Percentiles rank a stretch among this genome's conserved stretches.
Conservation (phyloP, 176 grass and related monocot species). For the Pharus latifolius region DNA sequence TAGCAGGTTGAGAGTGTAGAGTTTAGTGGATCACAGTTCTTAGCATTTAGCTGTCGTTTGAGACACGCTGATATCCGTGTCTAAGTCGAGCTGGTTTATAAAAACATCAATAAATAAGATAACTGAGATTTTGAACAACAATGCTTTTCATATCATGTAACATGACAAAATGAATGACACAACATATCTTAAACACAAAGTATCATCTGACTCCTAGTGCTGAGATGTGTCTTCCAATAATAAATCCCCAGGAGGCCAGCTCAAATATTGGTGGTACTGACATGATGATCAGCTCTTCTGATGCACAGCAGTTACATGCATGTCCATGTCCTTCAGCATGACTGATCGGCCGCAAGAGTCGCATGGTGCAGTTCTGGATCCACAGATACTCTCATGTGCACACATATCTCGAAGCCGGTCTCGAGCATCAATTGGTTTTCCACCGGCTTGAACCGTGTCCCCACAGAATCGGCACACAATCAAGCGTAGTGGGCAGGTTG, state of each 20-base stretch:
- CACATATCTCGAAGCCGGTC: slow-evolving; percentile 64
- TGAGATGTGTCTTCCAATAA: background rate
- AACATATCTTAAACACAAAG: background rate
- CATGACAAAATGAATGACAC: background rate
- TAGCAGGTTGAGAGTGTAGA: too few relatives aligned
- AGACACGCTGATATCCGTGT: too few relatives aligned
- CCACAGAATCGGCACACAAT: slow-evolving; percentile 87
- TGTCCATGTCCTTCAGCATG: slow-evolving; percentile 98
- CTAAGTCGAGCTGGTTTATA: too few relatives aligned
- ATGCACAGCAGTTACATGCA: slow-evolving; percentile 80
- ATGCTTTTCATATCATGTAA: background rate
- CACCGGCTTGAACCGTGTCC: slow-evolving; percentile 77
- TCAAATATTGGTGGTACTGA: background rate
- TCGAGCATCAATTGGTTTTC: slow-evolving; percentile 42
- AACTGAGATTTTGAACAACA: background rate
- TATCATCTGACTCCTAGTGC: background rate
- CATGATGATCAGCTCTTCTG: slow-evolving; percentile 63
- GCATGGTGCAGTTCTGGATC: slow-evolving; percentile 86
- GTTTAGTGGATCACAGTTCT: too few relatives aligned
- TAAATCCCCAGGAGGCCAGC: background rate
- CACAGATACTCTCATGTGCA: slow-evolving; percentile 89
- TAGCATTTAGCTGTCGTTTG: too few relatives aligned
- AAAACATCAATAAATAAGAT: too few relatives aligned
- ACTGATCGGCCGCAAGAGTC: slow-evolving; percentile 82
- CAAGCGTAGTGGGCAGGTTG: slow-evolving; percentile 54